phyloP scores from a whole-genome alignment of 768 basidiomycete species.

The Pleurotus salmoneostramineus region DNA sequence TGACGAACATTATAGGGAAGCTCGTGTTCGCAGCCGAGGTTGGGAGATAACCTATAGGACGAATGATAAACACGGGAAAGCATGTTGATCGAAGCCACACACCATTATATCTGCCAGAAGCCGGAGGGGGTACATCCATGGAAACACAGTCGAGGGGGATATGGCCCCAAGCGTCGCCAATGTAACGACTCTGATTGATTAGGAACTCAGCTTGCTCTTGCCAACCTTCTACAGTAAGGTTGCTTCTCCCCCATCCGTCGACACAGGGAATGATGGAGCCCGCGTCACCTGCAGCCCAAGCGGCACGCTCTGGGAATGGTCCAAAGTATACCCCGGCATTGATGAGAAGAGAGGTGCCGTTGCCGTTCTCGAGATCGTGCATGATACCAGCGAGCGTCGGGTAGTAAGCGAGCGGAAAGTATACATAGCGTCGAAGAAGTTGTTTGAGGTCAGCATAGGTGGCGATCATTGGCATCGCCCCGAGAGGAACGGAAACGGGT shows the following conservation, averaged over 20 bases:
- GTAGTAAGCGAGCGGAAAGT: constrained; percentile 15
- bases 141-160: not conserved
- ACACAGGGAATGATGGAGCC: not conserved
- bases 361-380: constrained; percentile 18
- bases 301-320: not conserved
- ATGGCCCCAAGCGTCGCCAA: not conserved
- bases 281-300: not conserved
- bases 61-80: not conserved
- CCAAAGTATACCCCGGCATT: not conserved
- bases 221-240: not conserved
- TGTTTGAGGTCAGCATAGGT: constrained; percentile 16
- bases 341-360: constrained; percentile 11
- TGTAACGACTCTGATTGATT: not conserved
- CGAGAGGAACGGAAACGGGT: constrained; percentile 8
- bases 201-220: not conserved
- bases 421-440: constrained; percentile 16
- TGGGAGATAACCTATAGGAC: not conserved
- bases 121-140: not conserved
- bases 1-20: constrained; percentile 34
- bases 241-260: not conserved
- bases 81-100: not conserved
- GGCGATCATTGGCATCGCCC: constrained; percentile 15
- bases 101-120: not conserved
- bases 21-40: constrained; percentile 33
- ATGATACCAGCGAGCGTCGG: constrained; percentile 14